Evolutionary conservation across 495 filamentous ascomycete species (phyloP).

Genomic region (Amniculicola lignicola): DNA sequence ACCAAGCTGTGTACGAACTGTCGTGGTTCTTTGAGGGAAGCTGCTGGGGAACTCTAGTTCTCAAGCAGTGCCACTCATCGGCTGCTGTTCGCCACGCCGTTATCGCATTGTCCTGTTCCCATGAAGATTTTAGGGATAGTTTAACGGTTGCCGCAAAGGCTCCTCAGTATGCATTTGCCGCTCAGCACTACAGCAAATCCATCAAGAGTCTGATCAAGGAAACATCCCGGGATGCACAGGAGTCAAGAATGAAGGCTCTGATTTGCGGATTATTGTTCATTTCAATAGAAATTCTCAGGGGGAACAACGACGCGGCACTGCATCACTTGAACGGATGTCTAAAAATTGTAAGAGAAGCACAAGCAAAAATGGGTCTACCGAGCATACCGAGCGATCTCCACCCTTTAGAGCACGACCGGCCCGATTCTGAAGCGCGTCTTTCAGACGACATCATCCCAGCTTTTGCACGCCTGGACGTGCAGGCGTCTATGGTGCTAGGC

Average conservation of each 20-base stretch:
- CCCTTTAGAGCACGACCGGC: neutral
- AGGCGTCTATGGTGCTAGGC: conserved; percentile 13
- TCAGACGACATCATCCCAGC: conserved; percentile 25
- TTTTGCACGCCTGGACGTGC: conserved; percentile 21
- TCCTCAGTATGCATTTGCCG: conserved; percentile 21
- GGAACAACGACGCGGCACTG: conserved; percentile 19
- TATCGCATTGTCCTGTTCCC: conserved; percentile 22
- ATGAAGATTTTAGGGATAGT: conserved; percentile 23
- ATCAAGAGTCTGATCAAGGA: conserved; percentile 21
- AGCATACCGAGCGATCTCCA: neutral
- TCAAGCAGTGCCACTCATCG: conserved; percentile 16
- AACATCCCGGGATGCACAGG: conserved; percentile 10
- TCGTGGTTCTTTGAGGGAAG: conserved; percentile 25
- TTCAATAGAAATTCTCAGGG: conserved; percentile 22
- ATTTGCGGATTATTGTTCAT: conserved; percentile 29
- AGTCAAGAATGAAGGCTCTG: conserved; percentile 13
- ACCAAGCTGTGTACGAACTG: conserved; percentile 18
- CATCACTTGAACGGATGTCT: conserved; percentile 22
- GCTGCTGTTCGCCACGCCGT: conserved; percentile 26
- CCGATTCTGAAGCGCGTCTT: conserved; percentile 1
- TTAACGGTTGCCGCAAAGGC: conserved; percentile 1
- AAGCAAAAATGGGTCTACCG: conserved; percentile 5
- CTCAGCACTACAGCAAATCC: conserved; percentile 23
- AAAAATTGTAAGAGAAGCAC: conserved; percentile 23
- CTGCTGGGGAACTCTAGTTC: conserved; percentile 18